phyloP scores from a whole-genome alignment of 208 protist genomes.

The Naegleria lovaniensis region DNA sequence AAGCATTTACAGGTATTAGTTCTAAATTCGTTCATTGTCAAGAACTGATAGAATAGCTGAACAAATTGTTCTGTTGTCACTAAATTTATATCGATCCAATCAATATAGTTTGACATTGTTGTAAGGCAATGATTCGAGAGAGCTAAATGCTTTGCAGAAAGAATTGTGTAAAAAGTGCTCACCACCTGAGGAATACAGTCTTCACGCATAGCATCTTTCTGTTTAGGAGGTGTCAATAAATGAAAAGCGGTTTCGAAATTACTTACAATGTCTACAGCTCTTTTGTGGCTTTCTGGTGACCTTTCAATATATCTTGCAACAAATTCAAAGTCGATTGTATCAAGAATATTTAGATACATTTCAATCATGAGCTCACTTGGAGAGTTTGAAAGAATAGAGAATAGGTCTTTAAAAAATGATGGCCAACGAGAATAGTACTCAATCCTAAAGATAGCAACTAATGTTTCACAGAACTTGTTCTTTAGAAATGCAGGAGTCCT shows the following conservation, averaged over 20 bases:
- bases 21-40: neutral
- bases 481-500: neutral
- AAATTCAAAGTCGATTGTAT: neutral
- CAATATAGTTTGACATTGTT: constrained; percentile 3
- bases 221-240: neutral
- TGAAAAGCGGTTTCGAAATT: neutral
- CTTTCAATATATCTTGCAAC: constrained; percentile 15
- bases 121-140: neutral
- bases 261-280: neutral
- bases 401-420: constrained; percentile 8
- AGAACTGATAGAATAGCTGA: neutral
- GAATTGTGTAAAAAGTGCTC: neutral
- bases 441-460: neutral
- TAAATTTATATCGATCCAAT: constrained; percentile 29
- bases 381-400: neutral
- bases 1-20: neutral
- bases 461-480: neutral
- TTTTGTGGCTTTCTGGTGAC: neutral
- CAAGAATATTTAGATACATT: neutral
- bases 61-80: constrained; percentile 1
- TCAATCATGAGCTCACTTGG: neutral
- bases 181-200: neutral
- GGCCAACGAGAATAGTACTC: neutral
- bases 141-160: neutral
- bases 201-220: constrained; percentile 25